Percentiles rank a stretch among this genome's conserved stretches.
These are phyloP conservation scores for Ustilago curta DNA, from an alignment of 1,284 basidiomycete genomes.

Conservation along the genomic window DNA sequence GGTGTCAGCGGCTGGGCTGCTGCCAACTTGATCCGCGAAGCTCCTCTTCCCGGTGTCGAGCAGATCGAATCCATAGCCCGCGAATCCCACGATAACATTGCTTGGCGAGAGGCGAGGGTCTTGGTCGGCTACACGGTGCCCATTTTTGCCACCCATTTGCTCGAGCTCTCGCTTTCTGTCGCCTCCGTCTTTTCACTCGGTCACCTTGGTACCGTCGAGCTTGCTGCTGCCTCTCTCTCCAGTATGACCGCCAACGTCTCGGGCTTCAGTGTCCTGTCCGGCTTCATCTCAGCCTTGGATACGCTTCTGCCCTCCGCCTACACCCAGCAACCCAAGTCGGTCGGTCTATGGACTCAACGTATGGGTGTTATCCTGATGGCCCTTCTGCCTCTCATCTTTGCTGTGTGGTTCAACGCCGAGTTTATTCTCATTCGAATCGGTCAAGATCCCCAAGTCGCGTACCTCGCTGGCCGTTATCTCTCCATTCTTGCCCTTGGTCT, in stretches of 20 bases:
- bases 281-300: conserved; percentile 84
- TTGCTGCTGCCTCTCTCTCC: conserved; percentile 64
- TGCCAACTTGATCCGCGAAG: conserved; percentile 40
- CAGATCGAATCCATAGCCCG: conserved; percentile 53
- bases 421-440: conserved; percentile 79
- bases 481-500: conserved; percentile 83
- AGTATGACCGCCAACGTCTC: conserved; percentile 68
- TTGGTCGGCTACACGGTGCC: conserved; percentile 59
- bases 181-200: conserved; percentile 66
- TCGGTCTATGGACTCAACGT: conserved; percentile 90
- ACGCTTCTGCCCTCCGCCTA: conserved; percentile 90
- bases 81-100: conserved; percentile 44
- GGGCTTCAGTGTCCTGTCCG: conserved; percentile 70
- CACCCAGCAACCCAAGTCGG: conserved; percentile 84
- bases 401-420: conserved; percentile 83
- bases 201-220: conserved; percentile 64
- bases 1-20: conserved; percentile 51
- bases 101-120: conserved; percentile 54
- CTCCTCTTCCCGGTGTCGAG: conserved; percentile 46
- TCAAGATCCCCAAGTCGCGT: conserved; percentile 88
- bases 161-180: conserved; percentile 65
- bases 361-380: conserved; percentile 75
- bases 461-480: conserved; percentile 79
- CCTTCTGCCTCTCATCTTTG: conserved; percentile 50
- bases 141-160: conserved; percentile 63